Evolutionary conservation across 371 early-diverging fungal species (phyloP).

Genomic region (Mortierella sp.): DNA sequence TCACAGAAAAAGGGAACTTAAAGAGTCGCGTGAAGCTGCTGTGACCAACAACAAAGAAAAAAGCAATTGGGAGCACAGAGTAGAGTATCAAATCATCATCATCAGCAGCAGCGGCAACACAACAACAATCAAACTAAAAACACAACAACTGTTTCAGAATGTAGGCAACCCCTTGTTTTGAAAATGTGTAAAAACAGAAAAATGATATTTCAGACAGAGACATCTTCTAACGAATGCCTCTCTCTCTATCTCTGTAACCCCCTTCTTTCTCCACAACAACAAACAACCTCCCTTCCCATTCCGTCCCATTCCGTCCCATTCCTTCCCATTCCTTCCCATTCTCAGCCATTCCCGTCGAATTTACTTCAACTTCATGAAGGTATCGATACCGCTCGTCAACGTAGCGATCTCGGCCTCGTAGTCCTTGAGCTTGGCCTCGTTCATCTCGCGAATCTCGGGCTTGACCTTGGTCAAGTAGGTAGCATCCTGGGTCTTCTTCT

Average conservation of each 20-base stretch:
- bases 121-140: too few relatives aligned
- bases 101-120: too few relatives aligned
- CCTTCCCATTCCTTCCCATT: too few relatives aligned
- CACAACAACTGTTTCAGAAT: too few relatives aligned
- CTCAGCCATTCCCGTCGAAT: background rate
- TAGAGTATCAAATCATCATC: too few relatives aligned
- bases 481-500: slow-evolving; percentile 70
- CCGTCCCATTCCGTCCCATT: too few relatives aligned
- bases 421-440: slow-evolving; percentile 74
- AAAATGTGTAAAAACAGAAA: background rate
- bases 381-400: slow-evolving; percentile 70
- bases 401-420: slow-evolving; percentile 81
- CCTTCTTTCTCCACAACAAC: background rate
- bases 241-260: background rate
- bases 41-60: too few relatives aligned
- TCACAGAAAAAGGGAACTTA: too few relatives aligned
- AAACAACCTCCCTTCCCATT: background rate
- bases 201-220: slow-evolving; percentile 1
- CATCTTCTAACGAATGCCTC: background rate
- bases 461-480: slow-evolving; percentile 78
- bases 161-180: too few relatives aligned
- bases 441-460: slow-evolving; percentile 74
- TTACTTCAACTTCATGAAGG: slow-evolving; percentile 72
- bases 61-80: too few relatives aligned
- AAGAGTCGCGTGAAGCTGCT: too few relatives aligned